Base-by-base conservation (phyloP, 2,329 filamentous ascomycete genomes). In the Calonectria fujianensis region DNA sequence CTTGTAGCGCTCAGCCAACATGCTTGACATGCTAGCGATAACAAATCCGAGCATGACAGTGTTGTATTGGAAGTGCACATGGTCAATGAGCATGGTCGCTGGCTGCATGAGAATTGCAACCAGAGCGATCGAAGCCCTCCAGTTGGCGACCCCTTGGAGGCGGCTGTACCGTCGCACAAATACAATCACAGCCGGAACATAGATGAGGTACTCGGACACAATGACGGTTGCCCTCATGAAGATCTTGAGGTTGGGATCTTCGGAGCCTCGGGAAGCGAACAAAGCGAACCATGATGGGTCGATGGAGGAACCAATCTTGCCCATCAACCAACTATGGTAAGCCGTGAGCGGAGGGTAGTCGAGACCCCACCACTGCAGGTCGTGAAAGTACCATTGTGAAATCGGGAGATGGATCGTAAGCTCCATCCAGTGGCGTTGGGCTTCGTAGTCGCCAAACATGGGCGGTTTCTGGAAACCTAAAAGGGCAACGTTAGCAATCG, bases 351-450 rank as follows among this genome's bases (percentile, higher is more conserved):
- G 97, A 72, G 97, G 97, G 84, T 99, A 99, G 86, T 99, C 97
- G 78, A 99, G 90, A 0, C 97, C 97, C 97, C 97, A 99, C 93
- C 96, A 99, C 82, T 96, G 90, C 57, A 98, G 88, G 83, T 99
- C 96, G 84, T 99, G 95, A 83, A 98, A 98, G 85, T 99, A 99
- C 97, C 97, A 99, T 84, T 97, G 94, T 14, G 95, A 97, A 48
- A 97, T 90, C 18, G 97, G 97, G 2, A 99, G 89, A 74, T 98
- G 92, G 11, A 92, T 94, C 2, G 97, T 98, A 78, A 99, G 89
- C 83, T 99, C 97, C 96, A 99, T 98, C 97, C 97, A 99, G 85
- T 99, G 97, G 80, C 97, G 89, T 85, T 99, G 97, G 4, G 97
- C 97, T 87, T 99, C 97, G 86, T 98, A 99, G 85, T 99, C 97